Conservation (phyloP, 2,329 filamentous ascomycete genomes). For the Clonostachys solani region DNA sequence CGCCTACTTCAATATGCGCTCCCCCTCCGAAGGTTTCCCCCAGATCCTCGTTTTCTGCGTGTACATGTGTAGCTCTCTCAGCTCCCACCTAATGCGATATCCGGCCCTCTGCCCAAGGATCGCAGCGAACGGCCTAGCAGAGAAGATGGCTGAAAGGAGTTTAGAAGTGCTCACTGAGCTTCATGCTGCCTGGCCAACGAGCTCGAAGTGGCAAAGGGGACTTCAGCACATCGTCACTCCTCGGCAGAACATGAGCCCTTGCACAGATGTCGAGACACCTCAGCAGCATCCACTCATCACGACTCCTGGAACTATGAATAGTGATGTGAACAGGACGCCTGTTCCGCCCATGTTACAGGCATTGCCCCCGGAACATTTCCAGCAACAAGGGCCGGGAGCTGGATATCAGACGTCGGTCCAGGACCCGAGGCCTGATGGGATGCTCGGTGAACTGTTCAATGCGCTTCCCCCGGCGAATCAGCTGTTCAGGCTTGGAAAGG, state of each 20-base stretch:
- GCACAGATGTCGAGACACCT: too few relatives aligned
- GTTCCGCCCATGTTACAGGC: background rate
- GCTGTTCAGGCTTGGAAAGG: conserved; percentile 2
- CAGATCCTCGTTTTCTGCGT: conserved; percentile 32
- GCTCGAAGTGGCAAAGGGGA: conserved; percentile 10
- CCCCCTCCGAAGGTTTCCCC: conserved; percentile 20
- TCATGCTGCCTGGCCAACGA: conserved; percentile 16
- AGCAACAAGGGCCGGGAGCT: conserved; percentile 1
- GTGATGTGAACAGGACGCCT: background rate
- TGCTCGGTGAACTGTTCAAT: conserved; percentile 8
- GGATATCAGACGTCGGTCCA: too few relatives aligned
- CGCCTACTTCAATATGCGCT: conserved; percentile 18
- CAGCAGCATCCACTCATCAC: too few relatives aligned
- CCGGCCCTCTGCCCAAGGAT: conserved; percentile 18
- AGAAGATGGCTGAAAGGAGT: conserved; percentile 14
- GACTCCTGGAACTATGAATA: conserved; percentile 2
- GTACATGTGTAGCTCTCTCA: conserved; percentile 32
- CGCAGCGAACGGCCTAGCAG: conserved; percentile 9
- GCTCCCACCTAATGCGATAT: conserved; percentile 19
- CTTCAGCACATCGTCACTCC: conserved; percentile 11
- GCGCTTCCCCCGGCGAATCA: conserved; percentile 3
- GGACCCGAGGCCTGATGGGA: conserved; percentile 1
- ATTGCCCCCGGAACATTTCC: background rate
- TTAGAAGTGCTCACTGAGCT: conserved; percentile 15
- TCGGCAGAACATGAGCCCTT: background rate